These are phyloP conservation scores for Priceomyces haplophilus DNA, from an alignment of 805 yeast species.

Conservation along the genomic window DNA sequence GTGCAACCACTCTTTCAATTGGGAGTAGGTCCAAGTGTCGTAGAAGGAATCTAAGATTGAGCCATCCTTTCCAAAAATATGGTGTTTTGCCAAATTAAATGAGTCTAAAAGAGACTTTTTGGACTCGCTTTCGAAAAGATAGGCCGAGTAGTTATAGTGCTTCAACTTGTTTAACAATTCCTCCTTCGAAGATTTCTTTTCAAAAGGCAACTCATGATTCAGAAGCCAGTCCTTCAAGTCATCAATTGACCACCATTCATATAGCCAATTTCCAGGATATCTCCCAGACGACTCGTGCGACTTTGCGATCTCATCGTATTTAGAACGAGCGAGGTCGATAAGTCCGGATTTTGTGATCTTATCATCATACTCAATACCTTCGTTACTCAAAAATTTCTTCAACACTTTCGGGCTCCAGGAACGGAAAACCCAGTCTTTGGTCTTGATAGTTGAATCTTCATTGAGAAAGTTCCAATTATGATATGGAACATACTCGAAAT, in stretches of 20 bases:
- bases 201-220: conserved; percentile 36
- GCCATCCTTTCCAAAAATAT: conserved; percentile 38
- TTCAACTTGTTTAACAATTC: conserved; percentile 46
- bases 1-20: conserved; percentile 53
- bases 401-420: conserved; percentile 42
- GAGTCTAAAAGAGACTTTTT: conserved; percentile 41
- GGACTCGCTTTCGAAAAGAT: conserved; percentile 24
- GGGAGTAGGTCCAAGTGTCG: conserved; percentile 52
- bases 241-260: conserved; percentile 50
- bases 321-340: conserved; percentile 37
- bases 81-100: conserved; percentile 33
- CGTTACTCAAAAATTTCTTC: conserved; percentile 26
- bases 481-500: conserved; percentile 14
- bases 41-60: conserved; percentile 42
- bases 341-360: conserved; percentile 32
- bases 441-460: conserved; percentile 6
- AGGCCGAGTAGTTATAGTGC: conserved; percentile 43
- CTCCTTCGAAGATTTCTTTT: conserved; percentile 40
- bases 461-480: conserved; percentile 16
- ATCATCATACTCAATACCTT: conserved; percentile 26
- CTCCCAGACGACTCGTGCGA: conserved; percentile 36
- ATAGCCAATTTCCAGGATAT: conserved; percentile 52
- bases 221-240: conserved; percentile 50
- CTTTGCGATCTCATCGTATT: conserved; percentile 39
- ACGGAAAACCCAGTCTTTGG: conserved; percentile 46